Base-by-base conservation (phyloP, 2,329 filamentous ascomycete species). In the Didymella exigua region DNA sequence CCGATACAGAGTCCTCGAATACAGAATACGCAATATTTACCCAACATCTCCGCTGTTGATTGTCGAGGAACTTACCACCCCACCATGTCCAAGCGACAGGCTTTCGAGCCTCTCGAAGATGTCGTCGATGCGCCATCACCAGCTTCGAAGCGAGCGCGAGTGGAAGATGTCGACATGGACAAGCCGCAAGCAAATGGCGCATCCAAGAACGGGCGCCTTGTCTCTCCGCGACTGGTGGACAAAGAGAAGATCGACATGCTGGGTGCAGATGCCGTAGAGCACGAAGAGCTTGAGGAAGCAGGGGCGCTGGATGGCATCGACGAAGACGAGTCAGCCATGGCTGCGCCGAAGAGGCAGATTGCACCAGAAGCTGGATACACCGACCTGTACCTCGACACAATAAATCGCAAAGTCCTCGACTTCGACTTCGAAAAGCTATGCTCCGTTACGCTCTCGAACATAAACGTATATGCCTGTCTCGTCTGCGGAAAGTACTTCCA, bases 351-450 rank as follows among this genome's bases (percentile, higher is more conserved):
- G 62, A 86, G 91, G 61, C 92, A 96, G 74, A 81, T 82, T 44
- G 90, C 89, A 38, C 92, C 93, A 14, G 85, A 90, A 29, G 89
- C 89, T 73, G 93, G 93, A 59, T 99, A 97, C 79, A 88, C 89
- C 68, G 93, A 99, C 75, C 86, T 99, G 24, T 99, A 99, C 75
- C 89, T 99, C 65, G 95, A 99, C 79, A 98, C 95, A 11, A 96
- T 99, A 77, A 87, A 96, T 75, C 90, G 95, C 69, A 86, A 88
- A 70, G 88, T 96, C 41, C 87, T 98, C 52, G 95, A 99, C 77
- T 98, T 98, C 73, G 95, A 99, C 77, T 99, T 99, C 74, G 95
- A 99, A 75, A 99, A 99, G 81, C 86, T 97, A 11, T 99, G 95
- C 78, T 98, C 93, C 21, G 84, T 99, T 63, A 96, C 91, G 29